Base-by-base conservation (phyloP, 2,329 filamentous ascomycete genomes). In the Cercospora zeina region DNA sequence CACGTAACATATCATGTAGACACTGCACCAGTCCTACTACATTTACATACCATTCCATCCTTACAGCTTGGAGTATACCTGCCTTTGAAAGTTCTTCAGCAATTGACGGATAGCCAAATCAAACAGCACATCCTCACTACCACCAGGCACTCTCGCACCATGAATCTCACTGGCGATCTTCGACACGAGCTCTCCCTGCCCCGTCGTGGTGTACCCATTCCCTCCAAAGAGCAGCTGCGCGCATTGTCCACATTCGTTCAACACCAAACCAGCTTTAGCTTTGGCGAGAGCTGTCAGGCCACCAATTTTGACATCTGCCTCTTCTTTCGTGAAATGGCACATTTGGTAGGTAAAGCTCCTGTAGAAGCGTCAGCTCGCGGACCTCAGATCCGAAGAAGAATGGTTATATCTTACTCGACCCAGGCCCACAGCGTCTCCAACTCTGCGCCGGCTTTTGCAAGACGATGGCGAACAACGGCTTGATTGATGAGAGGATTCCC, bases 251-350 rank as follows among this genome's bases (percentile, higher is more conserved):
- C 42, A 49, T 49, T 49, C 42, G 13, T 49, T 49, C 42, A 49
- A 30, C 2, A 49, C 42, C 13, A 49, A 21, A 11, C 42, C 42
- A 14, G 42, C 42, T 9, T 49, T 49, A 7, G 42, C 42, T 24
- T 49, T 49, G 3, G 42, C 42, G 14, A 49, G 42, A 49, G 42
- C 42, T 7, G 42, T 49, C 13, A 49, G 42, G 19, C 42, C 42
- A 14, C 42, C 42, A 11, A 49, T 49, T 24, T 49, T 49, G 8
- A 49, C 42, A 30, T 49, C 42, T n/a, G 42, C 42, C 13, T 49
- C 42, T 24, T 49, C 42, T 49, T 49, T 49, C 42, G 27, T 49
- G 13, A 27, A 49, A 49, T 49, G 42, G 42, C 42, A 49, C 42
- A 49, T 49, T 13, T 49, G 42, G 21, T 49, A 49, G 42, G 42